Evolutionary conservation across 441 rosid species (phyloP), one percentile per base, ranked within the genome.

Genomic region (Theobroma grandiflorum): DNA sequence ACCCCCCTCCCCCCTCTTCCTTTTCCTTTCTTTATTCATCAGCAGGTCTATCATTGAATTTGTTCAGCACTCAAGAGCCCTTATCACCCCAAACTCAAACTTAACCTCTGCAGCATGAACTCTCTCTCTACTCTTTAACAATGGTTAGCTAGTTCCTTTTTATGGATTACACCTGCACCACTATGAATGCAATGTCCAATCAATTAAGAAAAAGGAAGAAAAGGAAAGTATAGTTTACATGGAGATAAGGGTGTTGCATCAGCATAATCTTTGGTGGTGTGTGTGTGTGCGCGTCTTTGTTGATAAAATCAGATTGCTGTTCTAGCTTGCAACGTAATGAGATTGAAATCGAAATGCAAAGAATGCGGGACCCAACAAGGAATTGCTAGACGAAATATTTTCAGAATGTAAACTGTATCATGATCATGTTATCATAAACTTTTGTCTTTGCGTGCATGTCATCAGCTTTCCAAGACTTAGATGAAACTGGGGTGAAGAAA

Each of bases 221-320:
- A 9, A 43, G 33, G 40, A 67, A 42, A 11, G 16, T 4, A 14
- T 35, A 0, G 5, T 10, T 15, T 4, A 43, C 15, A 15, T 22
- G 4, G 62, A 73, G 87, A 84, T 82, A 82, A 79, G 81, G 70
- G 83, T 50, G 6, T 67, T 65, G 31, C 74, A 72, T 79, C 75
- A 79, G 50, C 78, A 37, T 37, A 66, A 37, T 47, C 55, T n/a
- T 45, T 3, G 16, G 73, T 53, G 43, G 52, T 42, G 45, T 2
- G 2, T 2, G 3, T 4, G n/a, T 37, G 59, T 4, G 7, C 35
- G 7, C 35, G 22, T 35, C 10, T 63, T 35, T 12, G 9, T 12
- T 14, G 68, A 63, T 63, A 16, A 35, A 35, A 35, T 15, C 1
- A 3, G 10, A 63, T 37, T 35, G 49, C 33, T 47, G 16, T 38